Evolutionary conservation across 202 grass and related monocot genomes (phyloP).

Genomic region (Saccharum hybrid): DNA sequence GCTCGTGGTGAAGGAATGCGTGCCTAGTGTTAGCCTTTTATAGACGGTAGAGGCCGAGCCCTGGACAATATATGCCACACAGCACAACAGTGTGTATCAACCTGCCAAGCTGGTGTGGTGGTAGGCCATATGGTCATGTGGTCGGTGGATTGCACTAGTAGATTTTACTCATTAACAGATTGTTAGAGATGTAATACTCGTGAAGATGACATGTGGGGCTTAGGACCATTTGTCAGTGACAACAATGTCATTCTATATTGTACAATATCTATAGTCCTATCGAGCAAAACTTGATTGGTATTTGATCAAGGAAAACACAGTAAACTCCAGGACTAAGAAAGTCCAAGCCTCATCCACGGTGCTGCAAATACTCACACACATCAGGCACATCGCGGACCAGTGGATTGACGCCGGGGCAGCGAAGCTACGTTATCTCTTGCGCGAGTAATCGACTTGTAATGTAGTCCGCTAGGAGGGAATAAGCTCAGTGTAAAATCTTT

Average conservation of each 20-base stretch:
- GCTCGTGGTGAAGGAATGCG: neutral
- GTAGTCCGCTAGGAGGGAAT: too few relatives aligned
- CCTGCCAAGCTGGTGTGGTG: neutral
- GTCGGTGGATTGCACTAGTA: too few relatives aligned
- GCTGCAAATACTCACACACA: too few relatives aligned
- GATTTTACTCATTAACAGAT: neutral
- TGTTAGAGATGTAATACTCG: too few relatives aligned
- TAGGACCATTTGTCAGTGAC: neutral
- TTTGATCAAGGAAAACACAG: neutral
- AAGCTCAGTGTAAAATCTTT: too few relatives aligned
- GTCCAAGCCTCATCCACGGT: too few relatives aligned
- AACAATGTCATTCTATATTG: neutral
- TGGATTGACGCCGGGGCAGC: too few relatives aligned
- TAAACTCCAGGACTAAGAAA: neutral
- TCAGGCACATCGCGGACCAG: too few relatives aligned
- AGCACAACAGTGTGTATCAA: neutral
- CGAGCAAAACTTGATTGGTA: too few relatives aligned
- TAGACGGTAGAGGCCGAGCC: neutral
- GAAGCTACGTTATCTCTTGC: too few relatives aligned
- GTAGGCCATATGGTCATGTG: neutral
- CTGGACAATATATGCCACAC: neutral
- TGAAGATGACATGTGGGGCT: conserved; percentile 3
- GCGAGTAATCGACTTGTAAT: too few relatives aligned
- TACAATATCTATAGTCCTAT: neutral
- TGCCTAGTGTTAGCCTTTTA: conserved; percentile 11